phyloP scores from a whole-genome alignment of 495 filamentous ascomycete species.

The Penicillium soppii region DNA sequence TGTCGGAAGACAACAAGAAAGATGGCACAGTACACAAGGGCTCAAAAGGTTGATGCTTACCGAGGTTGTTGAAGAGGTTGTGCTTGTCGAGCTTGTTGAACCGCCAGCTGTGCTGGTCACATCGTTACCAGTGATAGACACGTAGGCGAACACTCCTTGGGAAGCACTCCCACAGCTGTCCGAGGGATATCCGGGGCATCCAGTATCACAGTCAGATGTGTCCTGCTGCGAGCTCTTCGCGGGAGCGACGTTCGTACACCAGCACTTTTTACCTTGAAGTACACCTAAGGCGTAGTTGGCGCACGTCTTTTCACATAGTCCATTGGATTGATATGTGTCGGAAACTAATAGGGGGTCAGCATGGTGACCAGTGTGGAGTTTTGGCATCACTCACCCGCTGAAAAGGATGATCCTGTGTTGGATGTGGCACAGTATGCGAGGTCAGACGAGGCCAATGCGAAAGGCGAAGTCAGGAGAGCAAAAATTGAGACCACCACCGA shows the following conservation, averaged over 20 bases:
- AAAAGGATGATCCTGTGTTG: slow-evolving; percentile 45
- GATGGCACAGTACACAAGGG: neutral
- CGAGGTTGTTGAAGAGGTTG: neutral
- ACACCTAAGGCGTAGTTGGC: slow-evolving; percentile 65
- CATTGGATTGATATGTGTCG: slow-evolving; percentile 64
- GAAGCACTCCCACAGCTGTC: slow-evolving; percentile 62
- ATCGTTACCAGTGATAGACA: slow-evolving; percentile 25
- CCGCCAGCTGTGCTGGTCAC: slow-evolving; percentile 38
- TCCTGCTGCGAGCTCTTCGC: slow-evolving; percentile 36
- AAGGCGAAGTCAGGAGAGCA: slow-evolving; percentile 18
- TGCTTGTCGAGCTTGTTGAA: slow-evolving; percentile 14
- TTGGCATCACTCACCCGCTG: slow-evolving; percentile 26
- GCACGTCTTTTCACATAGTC: slow-evolving; percentile 58
- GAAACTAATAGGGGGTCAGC: slow-evolving; percentile 38
- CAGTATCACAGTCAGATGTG: slow-evolving; percentile 48
- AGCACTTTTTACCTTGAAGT: slow-evolving; percentile 63
- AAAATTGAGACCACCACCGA: slow-evolving; percentile 10
- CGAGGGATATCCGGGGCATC: slow-evolving; percentile 65
- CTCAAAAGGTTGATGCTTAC: slow-evolving; percentile 5
- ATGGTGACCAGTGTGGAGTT: neutral
- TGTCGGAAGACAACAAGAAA: neutral
- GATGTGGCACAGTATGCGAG: slow-evolving; percentile 44
- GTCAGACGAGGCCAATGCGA: slow-evolving; percentile 16
- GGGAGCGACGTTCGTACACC: slow-evolving; percentile 74
- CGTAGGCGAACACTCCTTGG: slow-evolving; percentile 60